phyloP scores from a whole-genome alignment of 179 eudicot genomes.

The Spinacia oleracea region DNA sequence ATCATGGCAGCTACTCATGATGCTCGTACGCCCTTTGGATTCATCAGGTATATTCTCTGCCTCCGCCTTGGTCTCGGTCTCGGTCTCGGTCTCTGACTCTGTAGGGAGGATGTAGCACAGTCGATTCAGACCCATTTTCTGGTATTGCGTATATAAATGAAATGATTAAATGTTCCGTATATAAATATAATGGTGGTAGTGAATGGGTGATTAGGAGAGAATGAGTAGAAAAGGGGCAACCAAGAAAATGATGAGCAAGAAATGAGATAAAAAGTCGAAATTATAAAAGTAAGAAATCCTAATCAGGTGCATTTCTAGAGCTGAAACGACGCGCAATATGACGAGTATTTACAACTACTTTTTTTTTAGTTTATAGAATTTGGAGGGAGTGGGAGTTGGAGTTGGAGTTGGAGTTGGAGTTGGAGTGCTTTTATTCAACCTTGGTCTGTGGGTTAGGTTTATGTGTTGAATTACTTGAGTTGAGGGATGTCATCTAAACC shows the following conservation, averaged over 20 bases:
- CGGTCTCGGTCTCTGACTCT: conserved; percentile 22
- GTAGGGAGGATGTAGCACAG: conserved; percentile 62
- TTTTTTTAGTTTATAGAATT: too few species aligned
- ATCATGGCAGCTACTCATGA: conserved; percentile 32
- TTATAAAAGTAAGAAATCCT: not conserved
- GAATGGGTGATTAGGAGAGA: too few species aligned
- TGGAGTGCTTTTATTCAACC: conserved; percentile 28
- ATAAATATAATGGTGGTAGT: too few species aligned
- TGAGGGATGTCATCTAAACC: not conserved
- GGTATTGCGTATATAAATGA: too few species aligned
- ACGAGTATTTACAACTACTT: not conserved
- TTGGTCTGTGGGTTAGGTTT: conserved; percentile 25
- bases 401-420: not conserved
- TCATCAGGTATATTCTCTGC: conserved; percentile 4
- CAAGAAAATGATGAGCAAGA: not conserved
- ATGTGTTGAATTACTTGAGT: conserved; percentile 38
- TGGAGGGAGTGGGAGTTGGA: not conserved
- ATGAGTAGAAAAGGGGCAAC: not conserved
- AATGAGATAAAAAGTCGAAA: not conserved
- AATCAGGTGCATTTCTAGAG: not conserved
- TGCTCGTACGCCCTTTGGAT: conserved; percentile 10
- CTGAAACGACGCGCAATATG: not conserved
- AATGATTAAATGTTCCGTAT: too few species aligned
- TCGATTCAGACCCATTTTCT: conserved; percentile 50
- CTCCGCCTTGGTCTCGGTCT: conserved; percentile 13